A percentile compares a stretch with the other conserved stretches of the same genome.
These are phyloP conservation scores for Chytriomyces confervae DNA, from an alignment of 192 early-diverging fungal species.

Conservation along the genomic window DNA sequence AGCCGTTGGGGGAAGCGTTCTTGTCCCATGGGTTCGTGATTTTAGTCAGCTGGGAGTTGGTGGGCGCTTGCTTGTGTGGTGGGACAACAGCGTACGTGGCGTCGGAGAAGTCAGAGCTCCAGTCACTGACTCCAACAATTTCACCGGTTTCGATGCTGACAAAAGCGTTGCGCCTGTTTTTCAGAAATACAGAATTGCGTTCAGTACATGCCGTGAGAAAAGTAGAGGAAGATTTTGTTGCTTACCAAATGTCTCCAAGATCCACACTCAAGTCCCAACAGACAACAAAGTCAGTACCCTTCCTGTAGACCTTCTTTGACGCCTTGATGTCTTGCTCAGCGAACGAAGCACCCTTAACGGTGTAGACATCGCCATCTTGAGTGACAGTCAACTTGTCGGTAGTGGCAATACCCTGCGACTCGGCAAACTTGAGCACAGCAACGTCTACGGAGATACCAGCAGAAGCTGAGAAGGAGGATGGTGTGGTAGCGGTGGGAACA, in stretches of 20 bases:
- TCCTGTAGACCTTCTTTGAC: slow-evolving; percentile 30
- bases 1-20: too few relatives aligned
- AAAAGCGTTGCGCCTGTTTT: neutral
- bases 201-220: neutral
- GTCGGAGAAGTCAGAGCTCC: neutral
- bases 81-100: too few relatives aligned
- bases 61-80: too few relatives aligned
- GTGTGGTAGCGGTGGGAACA: neutral
- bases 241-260: neutral
- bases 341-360: slow-evolving; percentile 13
- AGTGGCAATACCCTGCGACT: neutral
- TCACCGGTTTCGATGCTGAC: slow-evolving; percentile 5
- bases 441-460: neutral
- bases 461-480: neutral
- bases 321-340: neutral
- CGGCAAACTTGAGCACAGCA: slow-evolving; percentile 15
- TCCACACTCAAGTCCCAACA: slow-evolving; percentile 32
- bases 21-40: neutral
- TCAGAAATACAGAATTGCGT: neutral
- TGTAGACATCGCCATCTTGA: neutral
- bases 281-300: slow-evolving; percentile 4
- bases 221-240: neutral
- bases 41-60: neutral
- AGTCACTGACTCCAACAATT: slow-evolving; percentile 5
- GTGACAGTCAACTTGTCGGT: slow-evolving; percentile 23